A percentile compares a stretch with the other conserved stretches of the same genome.
Conservation (phyloP, 1,284 basidiomycete genomes). For the Rhodotorula sp. region DNA sequence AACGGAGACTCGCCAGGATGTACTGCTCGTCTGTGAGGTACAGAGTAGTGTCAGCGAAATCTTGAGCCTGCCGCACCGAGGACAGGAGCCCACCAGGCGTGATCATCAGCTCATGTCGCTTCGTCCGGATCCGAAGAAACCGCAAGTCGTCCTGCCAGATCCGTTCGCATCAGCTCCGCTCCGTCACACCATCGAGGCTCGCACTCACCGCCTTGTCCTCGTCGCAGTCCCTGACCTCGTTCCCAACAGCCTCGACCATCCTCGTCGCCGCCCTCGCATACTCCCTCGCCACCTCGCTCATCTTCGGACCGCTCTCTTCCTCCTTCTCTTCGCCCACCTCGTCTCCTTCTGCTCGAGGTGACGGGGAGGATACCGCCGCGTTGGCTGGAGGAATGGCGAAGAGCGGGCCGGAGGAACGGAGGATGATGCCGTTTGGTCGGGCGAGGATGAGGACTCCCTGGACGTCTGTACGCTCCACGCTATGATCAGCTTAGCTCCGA, state of each 20-base stretch:
- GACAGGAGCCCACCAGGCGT: constrained; percentile 70
- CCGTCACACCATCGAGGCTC: constrained; percentile 19
- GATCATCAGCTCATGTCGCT: constrained; percentile 87
- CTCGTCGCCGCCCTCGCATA: constrained; percentile 24
- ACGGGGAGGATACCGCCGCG: constrained; percentile 61
- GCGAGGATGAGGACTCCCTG: constrained; percentile 77
- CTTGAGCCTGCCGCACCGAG: neutral
- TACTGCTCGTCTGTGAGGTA: constrained; percentile 65
- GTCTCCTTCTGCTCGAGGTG: neutral
- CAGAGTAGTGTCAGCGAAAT: neutral
- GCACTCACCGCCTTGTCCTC: constrained; percentile 56
- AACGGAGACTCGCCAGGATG: constrained; percentile 56
- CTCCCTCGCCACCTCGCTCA: constrained; percentile 18
- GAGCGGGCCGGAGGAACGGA: constrained; percentile 75
- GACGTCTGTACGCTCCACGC: constrained; percentile 51
- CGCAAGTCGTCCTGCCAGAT: constrained; percentile 80
- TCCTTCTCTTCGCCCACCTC: no score
- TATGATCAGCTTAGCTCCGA: neutral
- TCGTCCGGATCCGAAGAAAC: constrained; percentile 86
- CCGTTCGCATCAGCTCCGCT: neutral
- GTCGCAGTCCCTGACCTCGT: constrained; percentile 67
- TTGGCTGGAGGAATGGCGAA: constrained; percentile 63
- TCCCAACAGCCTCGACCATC: constrained; percentile 72
- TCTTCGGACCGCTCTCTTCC: neutral
- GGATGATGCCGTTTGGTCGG: constrained; percentile 58